phyloP scores from a whole-genome alignment of 2,329 filamentous ascomycete genomes.

The Scopulariopsis brevicaulis region DNA sequence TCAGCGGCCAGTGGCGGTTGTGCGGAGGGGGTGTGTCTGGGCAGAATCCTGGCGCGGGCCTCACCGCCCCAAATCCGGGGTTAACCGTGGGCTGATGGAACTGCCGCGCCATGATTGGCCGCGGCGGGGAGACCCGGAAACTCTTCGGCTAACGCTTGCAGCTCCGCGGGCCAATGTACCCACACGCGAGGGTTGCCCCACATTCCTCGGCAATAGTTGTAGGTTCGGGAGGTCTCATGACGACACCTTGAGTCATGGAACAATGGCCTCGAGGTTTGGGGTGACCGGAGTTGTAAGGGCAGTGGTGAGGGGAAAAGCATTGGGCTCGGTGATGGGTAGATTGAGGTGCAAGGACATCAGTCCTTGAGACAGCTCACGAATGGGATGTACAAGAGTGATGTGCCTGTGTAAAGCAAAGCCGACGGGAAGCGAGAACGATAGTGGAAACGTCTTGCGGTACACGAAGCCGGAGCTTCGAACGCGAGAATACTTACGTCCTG shows the following conservation, averaged over 20 bases:
- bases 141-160: conserved; percentile 4
- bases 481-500: conserved; percentile 60
- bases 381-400: not conserved
- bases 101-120: not conserved
- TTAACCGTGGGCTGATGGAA: not conserved
- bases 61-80: not conserved
- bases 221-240: not conserved
- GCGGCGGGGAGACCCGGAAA: not conserved
- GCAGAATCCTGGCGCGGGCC: not conserved
- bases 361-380: conserved; percentile 2
- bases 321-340: not conserved
- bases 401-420: not conserved
- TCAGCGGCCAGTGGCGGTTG: not conserved
- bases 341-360: not conserved
- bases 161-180: not conserved
- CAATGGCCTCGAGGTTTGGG: not conserved
- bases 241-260: conserved; percentile 1
- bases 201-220: not conserved
- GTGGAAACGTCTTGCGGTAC: not conserved
- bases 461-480: not conserved
- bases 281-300: not conserved
- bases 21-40: not conserved
- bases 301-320: not conserved
- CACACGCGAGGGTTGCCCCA: not conserved
- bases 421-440: not conserved